phyloP scores from a whole-genome alignment of 2,329 filamentous ascomycete genomes.

The Aspergillus pseudotamarii region DNA sequence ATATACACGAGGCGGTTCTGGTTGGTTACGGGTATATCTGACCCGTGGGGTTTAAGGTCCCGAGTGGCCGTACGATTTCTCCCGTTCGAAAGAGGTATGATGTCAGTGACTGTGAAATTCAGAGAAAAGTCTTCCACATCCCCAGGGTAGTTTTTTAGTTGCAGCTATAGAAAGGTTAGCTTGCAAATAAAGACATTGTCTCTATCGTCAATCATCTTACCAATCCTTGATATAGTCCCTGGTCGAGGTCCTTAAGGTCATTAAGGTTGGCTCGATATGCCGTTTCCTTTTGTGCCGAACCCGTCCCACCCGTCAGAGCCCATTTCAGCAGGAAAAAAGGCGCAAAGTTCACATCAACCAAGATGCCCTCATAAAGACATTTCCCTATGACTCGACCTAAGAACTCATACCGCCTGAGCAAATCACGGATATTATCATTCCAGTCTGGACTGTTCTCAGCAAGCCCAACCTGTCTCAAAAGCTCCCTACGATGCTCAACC shows the following conservation, averaged over 20 bases:
- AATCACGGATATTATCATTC: slow-evolving; percentile 58
- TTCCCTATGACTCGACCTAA: slow-evolving; percentile 91
- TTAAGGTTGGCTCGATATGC: slow-evolving; percentile 91
- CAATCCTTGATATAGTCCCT: slow-evolving; percentile 86
- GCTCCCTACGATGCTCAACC: slow-evolving; percentile 68
- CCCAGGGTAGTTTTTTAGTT: slow-evolving; percentile 82
- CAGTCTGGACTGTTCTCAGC: slow-evolving; percentile 59
- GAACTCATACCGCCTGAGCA: slow-evolving; percentile 83
- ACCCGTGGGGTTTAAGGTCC: slow-evolving; percentile 76
- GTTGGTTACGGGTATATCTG: slow-evolving; percentile 79
- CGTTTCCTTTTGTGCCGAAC: slow-evolving; percentile 66
- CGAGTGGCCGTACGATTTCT: slow-evolving; percentile 66
- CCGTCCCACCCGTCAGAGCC: slow-evolving; percentile 71
- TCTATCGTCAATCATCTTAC: slow-evolving; percentile 33
- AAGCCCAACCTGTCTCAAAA: slow-evolving; percentile 56
- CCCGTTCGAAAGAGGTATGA: slow-evolving; percentile 55
- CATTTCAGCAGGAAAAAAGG: slow-evolving; percentile 96
- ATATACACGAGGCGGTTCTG: slow-evolving; percentile 94
- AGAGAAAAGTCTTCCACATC: slow-evolving; percentile 79
- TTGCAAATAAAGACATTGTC: slow-evolving; percentile 5
- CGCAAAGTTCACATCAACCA: slow-evolving; percentile 90
- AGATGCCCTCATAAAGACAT: slow-evolving; percentile 94
- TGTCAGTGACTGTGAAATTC: slow-evolving; percentile 87
- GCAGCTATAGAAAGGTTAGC: slow-evolving; percentile 39
- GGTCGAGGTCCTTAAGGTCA: slow-evolving; percentile 88